Conservation (phyloP, 805 yeast genomes). For the Wickerhamiella azymoides region DNA sequence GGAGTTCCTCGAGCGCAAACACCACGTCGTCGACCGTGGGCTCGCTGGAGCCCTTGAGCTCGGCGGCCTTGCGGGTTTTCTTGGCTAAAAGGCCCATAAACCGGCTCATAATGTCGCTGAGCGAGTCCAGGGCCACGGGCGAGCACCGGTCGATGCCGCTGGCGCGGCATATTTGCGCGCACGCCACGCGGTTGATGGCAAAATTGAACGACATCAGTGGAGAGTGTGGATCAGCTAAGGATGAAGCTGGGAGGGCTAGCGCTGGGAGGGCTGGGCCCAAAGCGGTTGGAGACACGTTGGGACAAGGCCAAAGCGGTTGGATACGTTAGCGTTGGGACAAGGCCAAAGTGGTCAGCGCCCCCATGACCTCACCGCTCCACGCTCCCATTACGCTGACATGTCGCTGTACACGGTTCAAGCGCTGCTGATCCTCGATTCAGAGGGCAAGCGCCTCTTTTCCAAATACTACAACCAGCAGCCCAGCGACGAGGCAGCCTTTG, state of each 20-base stretch:
- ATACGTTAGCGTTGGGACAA: too few relatives aligned
- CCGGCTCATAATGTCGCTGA: constrained; percentile 65
- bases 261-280: neutral
- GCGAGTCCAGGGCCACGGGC: constrained; percentile 53
- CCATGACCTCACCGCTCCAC: too few relatives aligned
- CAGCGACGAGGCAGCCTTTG: constrained; percentile 66
- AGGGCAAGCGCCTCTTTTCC: constrained; percentile 67
- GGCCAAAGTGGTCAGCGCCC: too few relatives aligned
- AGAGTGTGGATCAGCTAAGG: too few relatives aligned
- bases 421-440: constrained; percentile 62
- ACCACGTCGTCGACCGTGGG: constrained; percentile 53
- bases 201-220: constrained; percentile 31
- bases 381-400: too few relatives aligned
- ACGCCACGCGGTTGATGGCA: constrained; percentile 34
- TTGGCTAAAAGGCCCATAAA: constrained; percentile 42
- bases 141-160: constrained; percentile 73
- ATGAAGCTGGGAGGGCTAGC: neutral
- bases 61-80: constrained; percentile 38
- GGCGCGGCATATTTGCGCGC: constrained; percentile 50
- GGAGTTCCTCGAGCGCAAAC: constrained; percentile 51
- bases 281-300: too few relatives aligned
- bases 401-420: constrained; percentile 74
- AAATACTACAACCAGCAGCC: constrained; percentile 53
- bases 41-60: constrained; percentile 32
- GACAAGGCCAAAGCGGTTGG: neutral